Evolutionary conservation across 2,329 filamentous ascomycete genomes (phyloP), one percentile per base, ranked within the genome.

Genomic region (Botrytis byssoidea): DNA sequence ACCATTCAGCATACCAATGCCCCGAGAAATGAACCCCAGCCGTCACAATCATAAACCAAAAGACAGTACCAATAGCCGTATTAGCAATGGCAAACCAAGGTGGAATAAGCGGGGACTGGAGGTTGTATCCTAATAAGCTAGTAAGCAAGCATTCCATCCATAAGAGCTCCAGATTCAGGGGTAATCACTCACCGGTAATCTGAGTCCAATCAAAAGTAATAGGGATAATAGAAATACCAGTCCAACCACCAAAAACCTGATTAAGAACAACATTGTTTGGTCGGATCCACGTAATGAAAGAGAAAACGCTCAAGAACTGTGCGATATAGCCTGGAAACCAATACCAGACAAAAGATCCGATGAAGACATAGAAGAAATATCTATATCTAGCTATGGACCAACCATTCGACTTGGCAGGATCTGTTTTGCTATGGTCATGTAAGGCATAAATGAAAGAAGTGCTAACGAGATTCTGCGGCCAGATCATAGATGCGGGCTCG

Each of bases 1-100:
- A 82, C 79, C 90, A 93, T 73, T 87, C 81, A 4, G 85, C 85
- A 77, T 90, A 93, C 88, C 90, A 93, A 88, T 85, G 83, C 12
- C 88, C 88, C 14, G 84, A 87, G 79, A 90, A 94, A 80, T 93
- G 91, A n/a, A 94, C 81, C 8, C 86, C 83, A 0, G 87, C 85
- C 5, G 88, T 85, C 7, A 86, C 82, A 90, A 81, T 67, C 73
- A 92, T 86, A 80, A 89, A 93, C 80, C 92, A 93, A 1, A 87
- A 40, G 1, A 92, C 84, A 42, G 93, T 87, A 25, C 91, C 91
- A 48, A 93, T 88, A 59, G 92, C 81, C 0, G 90, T 92, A 79
- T 94, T 94, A 73, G 89, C 90, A 76, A 93, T 93, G 14, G 91
- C 91, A 79, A 91, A 88, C 89, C 90, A 93, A 85, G 14, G 85